Conservation (phyloP, 345 rosid species). For the Lumnitzera racemosa region DNA sequence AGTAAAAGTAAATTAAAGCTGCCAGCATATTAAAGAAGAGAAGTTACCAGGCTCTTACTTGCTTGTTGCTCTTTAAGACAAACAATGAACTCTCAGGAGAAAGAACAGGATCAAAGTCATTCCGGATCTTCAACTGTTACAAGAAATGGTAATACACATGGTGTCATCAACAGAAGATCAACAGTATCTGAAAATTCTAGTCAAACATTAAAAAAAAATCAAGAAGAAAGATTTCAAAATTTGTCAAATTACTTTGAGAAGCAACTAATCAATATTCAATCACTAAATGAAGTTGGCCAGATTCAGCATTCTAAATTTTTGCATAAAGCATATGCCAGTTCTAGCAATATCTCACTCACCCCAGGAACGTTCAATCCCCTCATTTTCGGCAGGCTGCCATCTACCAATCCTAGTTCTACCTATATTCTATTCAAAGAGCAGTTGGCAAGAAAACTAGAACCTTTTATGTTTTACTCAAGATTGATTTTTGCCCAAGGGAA, state of each 20-base stretch:
- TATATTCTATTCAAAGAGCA: too few species aligned
- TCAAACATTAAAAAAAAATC: not conserved
- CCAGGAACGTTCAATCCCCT: too few species aligned
- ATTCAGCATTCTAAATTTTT: too few species aligned
- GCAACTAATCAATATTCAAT: not conserved
- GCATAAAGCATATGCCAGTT: too few species aligned
- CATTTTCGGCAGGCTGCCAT: too few species aligned
- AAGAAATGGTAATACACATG: constrained; percentile 6
- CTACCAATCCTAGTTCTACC: too few species aligned
- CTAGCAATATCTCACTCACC: too few species aligned
- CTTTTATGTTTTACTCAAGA: not conserved
- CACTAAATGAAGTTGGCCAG: too few species aligned
- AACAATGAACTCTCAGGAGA: constrained; percentile 99
- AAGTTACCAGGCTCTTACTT: constrained; percentile 35
- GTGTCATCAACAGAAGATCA: constrained; percentile 5
- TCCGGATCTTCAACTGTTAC: constrained; percentile 90
- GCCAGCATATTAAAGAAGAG: constrained; percentile 10
- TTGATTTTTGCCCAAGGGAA: constrained; percentile 1
- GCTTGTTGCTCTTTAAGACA: constrained; percentile 89
- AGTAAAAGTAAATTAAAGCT: not conserved
- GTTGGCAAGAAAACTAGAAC: too few species aligned
- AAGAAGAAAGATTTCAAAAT: constrained; percentile 1
- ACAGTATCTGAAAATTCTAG: too few species aligned
- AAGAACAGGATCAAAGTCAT: constrained; percentile 99
- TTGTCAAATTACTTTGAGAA: constrained; percentile 1